Evolutionary conservation across 1,139 yeast genomes (phyloP), one percentile per base, ranked within the genome.

Genomic region (Williopsis jadinii): DNA sequence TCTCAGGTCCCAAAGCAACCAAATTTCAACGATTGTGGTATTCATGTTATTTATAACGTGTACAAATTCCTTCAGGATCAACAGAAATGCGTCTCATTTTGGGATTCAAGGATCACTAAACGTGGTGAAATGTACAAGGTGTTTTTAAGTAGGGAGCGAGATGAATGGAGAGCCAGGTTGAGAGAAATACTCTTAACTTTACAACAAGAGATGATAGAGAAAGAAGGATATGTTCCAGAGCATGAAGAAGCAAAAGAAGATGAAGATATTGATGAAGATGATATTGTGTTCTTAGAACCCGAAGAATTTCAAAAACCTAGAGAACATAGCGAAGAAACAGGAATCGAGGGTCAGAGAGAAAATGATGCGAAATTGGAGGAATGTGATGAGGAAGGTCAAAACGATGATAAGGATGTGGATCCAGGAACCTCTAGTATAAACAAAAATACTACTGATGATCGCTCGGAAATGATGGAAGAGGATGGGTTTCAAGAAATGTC

Each of bases 11-110:
- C 97, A 0, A 79, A 74, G 47, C 99, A 94, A 57, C 79, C 80
- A 38, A 94, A 94, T 58, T 80, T 81, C 62, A 86, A 90, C 56
- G 98, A 94, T 59, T 94, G 99, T 64, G 99, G 99, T 1, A 78
- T 94, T 19, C 97, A 86, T 63, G 84, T 92, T 5, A 81, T 94
- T 26, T 83, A 83, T 54, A 92, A 86, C 54, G 75, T 85, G 19
- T 72, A 75, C 46, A 75, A 73, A 51, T 84, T 90, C 66, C 66
- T 86, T 39, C 63, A 67, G 31, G 62, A 72, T 37, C 77, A 81
- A 0, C 57, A 58, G 0, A 66, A 58, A 34, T 77, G 85, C 44
- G 68, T 79, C 32, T 58, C 61, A 30, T 52, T 75, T 11, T 80
- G 88, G 86, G 61, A 34, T 37, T 50, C 48, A 44, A 58, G 51